A percentile compares a stretch with the other conserved stretches of the same genome.
Evolutionary conservation across 176 grass and related monocot genomes (phyloP).

Genomic region (Cocos nucifera): DNA sequence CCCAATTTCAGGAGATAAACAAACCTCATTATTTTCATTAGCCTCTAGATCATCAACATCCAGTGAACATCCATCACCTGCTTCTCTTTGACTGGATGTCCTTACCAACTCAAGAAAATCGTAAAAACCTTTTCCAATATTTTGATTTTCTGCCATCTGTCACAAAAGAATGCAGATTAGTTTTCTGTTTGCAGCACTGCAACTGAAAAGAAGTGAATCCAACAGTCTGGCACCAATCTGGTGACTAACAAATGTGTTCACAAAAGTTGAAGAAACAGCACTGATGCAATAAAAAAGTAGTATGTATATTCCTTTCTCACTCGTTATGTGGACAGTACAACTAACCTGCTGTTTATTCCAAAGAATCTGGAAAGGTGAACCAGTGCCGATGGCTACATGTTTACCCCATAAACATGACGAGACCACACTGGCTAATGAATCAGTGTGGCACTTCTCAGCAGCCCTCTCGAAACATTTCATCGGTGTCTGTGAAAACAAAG

Average conservation of each 20-base stretch:
- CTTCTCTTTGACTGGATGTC: constrained; percentile 37
- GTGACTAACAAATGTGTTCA: no score
- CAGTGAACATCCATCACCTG: constrained; percentile 37
- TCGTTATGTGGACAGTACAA: not conserved
- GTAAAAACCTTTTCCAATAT: constrained; percentile 64
- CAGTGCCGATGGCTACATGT: constrained; percentile 68
- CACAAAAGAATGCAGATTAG: constrained; percentile 7
- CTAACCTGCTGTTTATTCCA: constrained; percentile 85
- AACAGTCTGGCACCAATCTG: no score
- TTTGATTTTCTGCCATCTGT: constrained; percentile 58
- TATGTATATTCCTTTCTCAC: no score
- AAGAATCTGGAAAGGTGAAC: constrained; percentile 88
- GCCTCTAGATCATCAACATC: constrained; percentile 78
- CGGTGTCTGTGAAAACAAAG: constrained; percentile 60
- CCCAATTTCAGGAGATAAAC: constrained; percentile 56
- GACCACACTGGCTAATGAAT: constrained; percentile 75
- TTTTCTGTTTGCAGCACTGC: not conserved
- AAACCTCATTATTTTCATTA: constrained; percentile 31
- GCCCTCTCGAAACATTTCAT: constrained; percentile 97
- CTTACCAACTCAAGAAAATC: constrained; percentile 79
- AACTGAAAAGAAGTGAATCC: not conserved
- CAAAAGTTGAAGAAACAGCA: no score
- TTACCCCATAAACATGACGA: constrained; percentile 94
- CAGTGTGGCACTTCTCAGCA: constrained; percentile 82
- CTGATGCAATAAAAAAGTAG: no score